Percentiles rank a stretch among this genome's conserved stretches.
Conservation (phyloP, 345 rosid species). For the Jatropha curcas region DNA sequence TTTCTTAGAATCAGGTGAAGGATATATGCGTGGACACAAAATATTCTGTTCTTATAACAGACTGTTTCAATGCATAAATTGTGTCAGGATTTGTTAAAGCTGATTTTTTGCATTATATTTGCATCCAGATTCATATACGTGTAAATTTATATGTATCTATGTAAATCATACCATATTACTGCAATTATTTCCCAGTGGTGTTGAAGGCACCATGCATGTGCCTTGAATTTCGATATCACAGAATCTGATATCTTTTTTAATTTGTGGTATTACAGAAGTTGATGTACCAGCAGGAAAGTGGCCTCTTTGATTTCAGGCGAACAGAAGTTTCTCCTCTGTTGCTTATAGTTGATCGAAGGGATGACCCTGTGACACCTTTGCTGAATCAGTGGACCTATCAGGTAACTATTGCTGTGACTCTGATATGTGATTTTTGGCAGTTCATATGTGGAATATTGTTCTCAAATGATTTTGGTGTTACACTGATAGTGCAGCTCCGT, state of each 20-base stretch:
- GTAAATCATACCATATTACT: background rate
- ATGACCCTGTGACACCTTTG: constrained; percentile 93
- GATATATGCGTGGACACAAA: background rate
- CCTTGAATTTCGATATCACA: background rate
- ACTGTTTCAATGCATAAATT: background rate
- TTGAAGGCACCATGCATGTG: background rate
- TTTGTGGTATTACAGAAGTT: constrained; percentile 61
- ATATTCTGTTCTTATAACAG: background rate
- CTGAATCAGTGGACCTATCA: constrained; percentile 99
- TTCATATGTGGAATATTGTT: constrained; percentile 5
- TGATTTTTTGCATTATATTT: background rate
- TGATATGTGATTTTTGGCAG: constrained; percentile 6
- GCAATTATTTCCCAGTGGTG: background rate
- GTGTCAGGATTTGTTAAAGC: background rate
- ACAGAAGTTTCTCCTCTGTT: constrained; percentile 85
- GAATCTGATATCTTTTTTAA: constrained; percentile 11
- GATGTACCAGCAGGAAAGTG: constrained; percentile 98
- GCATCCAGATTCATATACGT: background rate
- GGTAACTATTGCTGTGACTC: constrained; percentile 43
- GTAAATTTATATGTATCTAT: background rate
- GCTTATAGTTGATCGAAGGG: constrained; percentile 89
- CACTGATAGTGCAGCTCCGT: constrained; percentile 24
- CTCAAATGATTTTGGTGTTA: constrained; percentile 11
- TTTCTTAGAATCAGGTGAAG: constrained; percentile 3
- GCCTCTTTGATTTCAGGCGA: constrained; percentile 92